A percentile compares a stretch with the other conserved stretches of the same genome.
These are phyloP conservation scores for Colletotrichum sp. DNA, from an alignment of 2,329 filamentous ascomycete species.

Conservation along the genomic window DNA sequence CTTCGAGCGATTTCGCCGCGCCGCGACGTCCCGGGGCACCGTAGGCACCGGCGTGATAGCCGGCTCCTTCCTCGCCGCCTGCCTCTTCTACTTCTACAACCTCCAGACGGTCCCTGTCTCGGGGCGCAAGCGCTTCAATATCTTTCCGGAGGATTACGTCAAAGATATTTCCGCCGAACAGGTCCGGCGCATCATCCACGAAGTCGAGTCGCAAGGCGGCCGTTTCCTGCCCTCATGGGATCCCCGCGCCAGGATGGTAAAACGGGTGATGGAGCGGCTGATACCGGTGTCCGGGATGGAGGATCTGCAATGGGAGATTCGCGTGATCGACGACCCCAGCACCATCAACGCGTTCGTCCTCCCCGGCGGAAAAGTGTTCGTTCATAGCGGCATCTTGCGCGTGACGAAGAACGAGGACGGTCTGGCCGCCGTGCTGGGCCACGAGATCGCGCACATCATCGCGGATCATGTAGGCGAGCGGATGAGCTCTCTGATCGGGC, in stretches of 20 bases:
- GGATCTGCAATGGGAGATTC: conserved; percentile 70
- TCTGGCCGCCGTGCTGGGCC: conserved; percentile 76
- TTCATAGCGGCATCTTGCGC: conserved; percentile 75
- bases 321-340: conserved; percentile 71
- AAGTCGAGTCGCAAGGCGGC: conserved; percentile 55
- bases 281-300: conserved; percentile 70
- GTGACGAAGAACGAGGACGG: conserved; percentile 71
- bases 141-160: conserved; percentile 61
- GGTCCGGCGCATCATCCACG: conserved; percentile 61
- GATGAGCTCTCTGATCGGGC: conserved; percentile 57
- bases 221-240: conserved; percentile 66
- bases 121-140: conserved; percentile 76
- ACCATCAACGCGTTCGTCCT: conserved; percentile 79
- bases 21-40: conserved; percentile 36
- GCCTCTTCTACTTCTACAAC: conserved; percentile 69
- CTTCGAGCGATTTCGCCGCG: conserved; percentile 5
- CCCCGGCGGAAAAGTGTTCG: conserved; percentile 81
- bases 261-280: conserved; percentile 68
- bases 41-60: conserved; percentile 40
- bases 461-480: conserved; percentile 73
- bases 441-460: conserved; percentile 81
- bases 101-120: conserved; percentile 76
- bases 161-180: conserved; percentile 56
- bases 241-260: conserved; percentile 59
- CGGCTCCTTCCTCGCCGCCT: conserved; percentile 46